Evolutionary conservation across 2,329 filamentous ascomycete species (phyloP), one percentile per base, ranked within the genome.

Genomic region (Hymenoscyphus salicellus): DNA sequence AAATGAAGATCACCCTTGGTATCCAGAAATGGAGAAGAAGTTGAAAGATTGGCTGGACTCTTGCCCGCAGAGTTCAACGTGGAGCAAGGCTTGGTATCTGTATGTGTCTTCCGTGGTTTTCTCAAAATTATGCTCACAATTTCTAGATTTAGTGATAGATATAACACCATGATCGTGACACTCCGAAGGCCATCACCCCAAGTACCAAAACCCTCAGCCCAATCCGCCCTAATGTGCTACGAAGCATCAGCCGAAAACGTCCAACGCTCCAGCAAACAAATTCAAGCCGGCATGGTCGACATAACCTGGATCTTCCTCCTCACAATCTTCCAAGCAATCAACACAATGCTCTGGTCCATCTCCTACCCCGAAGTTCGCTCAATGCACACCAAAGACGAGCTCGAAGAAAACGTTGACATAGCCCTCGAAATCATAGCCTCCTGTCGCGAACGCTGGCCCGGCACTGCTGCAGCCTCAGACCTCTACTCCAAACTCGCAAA

Each of bases 291-390:
- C 16, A 88, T 87, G 26, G 86, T 95, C 11, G 94, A 97, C 74
- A 83, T 97, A 66, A 97, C 93, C 0, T 98, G 94, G 94, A 89
- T 97, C 55, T 97, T 97, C 73, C 86, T 96, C 0, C 84, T 97
- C 65, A 88, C 90, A 23, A 84, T 98, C 49, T 97, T 96, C 79
- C 95, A 96, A 87, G 88, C 91, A 4, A 84, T 98, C 64, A 97
- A 97, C 74, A 93, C 92, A 5, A 85, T 97, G 59, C 83, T 99
- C 0, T 99, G 95, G 95, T 87, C 91, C 1, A 84, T 96, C 7
- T 96, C 93, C 0, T 97, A 96, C 73, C 84, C 89, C 3, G 90
- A 94, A 69, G 88, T 98, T 28, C 89, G 95, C 56, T 84, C 85
- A 62, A 81, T 85, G 20, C 89, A 97, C 74, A 76, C 84, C 3